Evolutionary conservation across 208 protist species (phyloP).

Genomic region (Lotmaria passim): DNA sequence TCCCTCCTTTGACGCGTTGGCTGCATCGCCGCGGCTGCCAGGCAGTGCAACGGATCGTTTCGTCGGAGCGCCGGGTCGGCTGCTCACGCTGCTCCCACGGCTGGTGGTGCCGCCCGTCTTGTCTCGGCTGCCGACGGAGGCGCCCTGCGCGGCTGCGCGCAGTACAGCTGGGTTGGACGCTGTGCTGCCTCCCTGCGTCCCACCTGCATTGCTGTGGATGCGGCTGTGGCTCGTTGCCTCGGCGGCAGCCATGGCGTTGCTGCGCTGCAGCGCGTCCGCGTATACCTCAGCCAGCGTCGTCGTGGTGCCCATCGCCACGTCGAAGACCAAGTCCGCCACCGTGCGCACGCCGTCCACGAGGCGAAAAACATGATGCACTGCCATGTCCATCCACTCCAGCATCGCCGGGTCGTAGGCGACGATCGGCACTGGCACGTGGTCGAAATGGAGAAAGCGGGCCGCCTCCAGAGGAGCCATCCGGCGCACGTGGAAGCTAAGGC

Average conservation of each 20-base stretch:
- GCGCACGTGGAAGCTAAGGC: conserved; percentile 58
- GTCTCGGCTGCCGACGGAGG: neutral
- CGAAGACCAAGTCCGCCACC: conserved; percentile 70
- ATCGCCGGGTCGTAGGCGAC: conserved; percentile 36
- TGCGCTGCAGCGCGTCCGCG: conserved; percentile 34
- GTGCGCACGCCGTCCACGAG: conserved; percentile 73
- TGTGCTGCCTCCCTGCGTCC: neutral
- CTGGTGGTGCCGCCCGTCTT: neutral
- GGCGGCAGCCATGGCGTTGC: neutral
- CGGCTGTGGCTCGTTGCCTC: neutral
- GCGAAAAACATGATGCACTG: conserved; percentile 61
- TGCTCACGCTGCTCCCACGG: conserved; percentile 1
- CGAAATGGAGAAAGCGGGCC: conserved; percentile 45
- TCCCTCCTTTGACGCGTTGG: neutral
- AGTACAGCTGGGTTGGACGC: neutral
- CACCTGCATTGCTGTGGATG: neutral
- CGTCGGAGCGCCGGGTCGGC: neutral
- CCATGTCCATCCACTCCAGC: conserved; percentile 72
- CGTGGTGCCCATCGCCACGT: conserved; percentile 50
- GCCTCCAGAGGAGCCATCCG: conserved; percentile 59
- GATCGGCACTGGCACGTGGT: conserved; percentile 69
- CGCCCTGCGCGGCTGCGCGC: neutral
- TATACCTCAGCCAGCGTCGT: conserved; percentile 53
- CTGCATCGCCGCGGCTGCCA: neutral
- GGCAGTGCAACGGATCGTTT: neutral